Conservation (phyloP, 768 basidiomycete genomes). For the Mycena haematopus region DNA sequence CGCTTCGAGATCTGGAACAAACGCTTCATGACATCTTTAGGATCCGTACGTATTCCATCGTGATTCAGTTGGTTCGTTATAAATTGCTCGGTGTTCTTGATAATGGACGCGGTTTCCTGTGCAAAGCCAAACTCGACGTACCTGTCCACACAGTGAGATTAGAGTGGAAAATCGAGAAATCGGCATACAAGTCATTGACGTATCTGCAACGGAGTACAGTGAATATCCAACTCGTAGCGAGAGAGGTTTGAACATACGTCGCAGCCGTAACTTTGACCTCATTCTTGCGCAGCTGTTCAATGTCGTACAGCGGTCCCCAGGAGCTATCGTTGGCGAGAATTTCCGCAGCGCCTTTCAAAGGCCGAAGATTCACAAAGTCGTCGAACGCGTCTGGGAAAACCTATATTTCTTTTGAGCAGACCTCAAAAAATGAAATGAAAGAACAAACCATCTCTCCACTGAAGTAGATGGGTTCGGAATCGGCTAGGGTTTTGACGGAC, state of each 20-base stretch:
- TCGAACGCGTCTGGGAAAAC: constrained; percentile 54
- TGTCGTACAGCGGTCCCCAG: constrained; percentile 54
- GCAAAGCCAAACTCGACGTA: constrained; percentile 56
- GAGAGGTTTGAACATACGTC: constrained; percentile 43
- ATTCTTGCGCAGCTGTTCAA: constrained; percentile 52
- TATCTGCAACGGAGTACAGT: constrained; percentile 33
- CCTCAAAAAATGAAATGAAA: neutral
- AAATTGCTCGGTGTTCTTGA: constrained; percentile 57
- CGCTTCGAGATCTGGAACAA: constrained; percentile 52
- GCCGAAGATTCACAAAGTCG: constrained; percentile 53
- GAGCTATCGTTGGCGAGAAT: constrained; percentile 50
- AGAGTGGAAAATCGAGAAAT: neutral
- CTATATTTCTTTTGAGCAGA: constrained; percentile 39
- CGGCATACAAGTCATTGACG: constrained; percentile 42
- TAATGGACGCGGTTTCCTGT: constrained; percentile 51
- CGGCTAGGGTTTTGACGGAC: constrained; percentile 41
- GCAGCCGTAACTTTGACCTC: constrained; percentile 57
- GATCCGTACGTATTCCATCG: constrained; percentile 47
- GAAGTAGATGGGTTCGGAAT: constrained; percentile 50
- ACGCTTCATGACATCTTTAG: constrained; percentile 48
- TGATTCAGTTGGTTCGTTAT: constrained; percentile 59
- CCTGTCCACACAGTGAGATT: constrained; percentile 36
- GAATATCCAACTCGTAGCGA: neutral
- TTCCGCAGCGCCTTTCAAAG: constrained; percentile 55
- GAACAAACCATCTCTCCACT: constrained; percentile 55